Percentiles rank a stretch among this genome's conserved stretches.
phyloP scores from a whole-genome alignment of 257 asterid genomes.

The Eustoma russellianum region DNA sequence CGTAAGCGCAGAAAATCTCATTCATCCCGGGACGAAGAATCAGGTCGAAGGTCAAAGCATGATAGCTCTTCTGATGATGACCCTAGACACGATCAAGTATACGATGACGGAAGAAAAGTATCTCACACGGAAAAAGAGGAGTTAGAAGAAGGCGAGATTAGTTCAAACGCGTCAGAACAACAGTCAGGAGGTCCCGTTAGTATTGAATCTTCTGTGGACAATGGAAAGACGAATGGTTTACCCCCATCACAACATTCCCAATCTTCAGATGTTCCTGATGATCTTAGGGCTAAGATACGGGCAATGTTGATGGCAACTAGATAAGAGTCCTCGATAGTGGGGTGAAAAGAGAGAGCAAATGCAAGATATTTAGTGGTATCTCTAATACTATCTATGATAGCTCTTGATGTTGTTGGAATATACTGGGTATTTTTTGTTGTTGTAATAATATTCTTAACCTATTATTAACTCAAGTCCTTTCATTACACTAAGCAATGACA shows the following conservation, averaged over 20 bases:
- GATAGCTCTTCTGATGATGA: conserved; percentile 31
- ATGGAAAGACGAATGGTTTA: conserved; percentile 15
- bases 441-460: too few relatives aligned
- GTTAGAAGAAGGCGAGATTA: conserved; percentile 78
- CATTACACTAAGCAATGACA: too few relatives aligned
- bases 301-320: conserved; percentile 40
- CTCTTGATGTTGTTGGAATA: too few relatives aligned
- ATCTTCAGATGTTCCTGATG: conserved; percentile 48
- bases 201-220: conserved; percentile 34
- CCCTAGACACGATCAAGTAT: conserved; percentile 5
- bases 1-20: conserved; percentile 18
- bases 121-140: conserved; percentile 26
- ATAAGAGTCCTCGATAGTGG: neutral
- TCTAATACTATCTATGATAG: too few relatives aligned
- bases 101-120: conserved; percentile 17
- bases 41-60: conserved; percentile 21
- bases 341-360: neutral
- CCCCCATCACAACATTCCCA: conserved; percentile 45
- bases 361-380: neutral
- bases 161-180: conserved; percentile 38
- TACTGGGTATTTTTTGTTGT: too few relatives aligned
- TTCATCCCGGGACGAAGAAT: conserved; percentile 33
- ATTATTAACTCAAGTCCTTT: too few relatives aligned
- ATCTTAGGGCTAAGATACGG: conserved; percentile 74
- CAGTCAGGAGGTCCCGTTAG: conserved; percentile 20